Base-by-base conservation (phyloP, 257 asterid species). In the Primulina tabacum region DNA sequence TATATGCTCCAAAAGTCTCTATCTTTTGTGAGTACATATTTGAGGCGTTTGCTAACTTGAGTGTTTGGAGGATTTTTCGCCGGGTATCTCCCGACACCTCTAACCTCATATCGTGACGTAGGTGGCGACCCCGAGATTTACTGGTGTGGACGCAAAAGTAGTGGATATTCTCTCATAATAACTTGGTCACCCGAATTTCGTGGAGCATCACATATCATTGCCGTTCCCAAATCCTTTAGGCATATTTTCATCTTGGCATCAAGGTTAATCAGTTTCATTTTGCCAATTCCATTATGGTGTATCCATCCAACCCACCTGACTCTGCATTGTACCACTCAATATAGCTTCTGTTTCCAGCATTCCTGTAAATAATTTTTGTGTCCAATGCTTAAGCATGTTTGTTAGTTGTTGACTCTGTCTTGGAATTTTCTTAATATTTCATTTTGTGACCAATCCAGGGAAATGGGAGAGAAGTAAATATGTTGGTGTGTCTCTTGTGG, bases 401-500 rank as follows among this genome's bases (percentile, higher is more conserved):
- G 17, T 47, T 47, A 47, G 52, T 28, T 28, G 0, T 24, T 24
- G 26, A 24, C 26, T 24, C 26, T 24, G 14, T 43, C 53, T 43
- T 43, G 71, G 33, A 64, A 35, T 53, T 40, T 34, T 76, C 20
- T 57, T 24, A 24, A 24, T 1, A 28, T 62, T 8, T 62, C 26
- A 24, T 67, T 24, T 8, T 77, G 66, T 35, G 63, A 73, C 16
- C 30, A 10, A 21, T 53, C 61, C 74, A 92, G 97, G 98, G 68
- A 88, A 87, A 79, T 92, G 98, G 98, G 76, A 64, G 87, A 85
- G 98, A 85, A 92, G 59, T 85, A 92, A 92, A 73, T 92, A 92
- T 59, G 92, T 92, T 38, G 98, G 98, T 65, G 98, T 90, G 17
- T 92, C 98, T 65, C 95, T 92, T 71, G 98, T 90, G 34, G 98